phyloP scores from a whole-genome alignment of 306 rosid species.

The Spatholobus suberectus region DNA sequence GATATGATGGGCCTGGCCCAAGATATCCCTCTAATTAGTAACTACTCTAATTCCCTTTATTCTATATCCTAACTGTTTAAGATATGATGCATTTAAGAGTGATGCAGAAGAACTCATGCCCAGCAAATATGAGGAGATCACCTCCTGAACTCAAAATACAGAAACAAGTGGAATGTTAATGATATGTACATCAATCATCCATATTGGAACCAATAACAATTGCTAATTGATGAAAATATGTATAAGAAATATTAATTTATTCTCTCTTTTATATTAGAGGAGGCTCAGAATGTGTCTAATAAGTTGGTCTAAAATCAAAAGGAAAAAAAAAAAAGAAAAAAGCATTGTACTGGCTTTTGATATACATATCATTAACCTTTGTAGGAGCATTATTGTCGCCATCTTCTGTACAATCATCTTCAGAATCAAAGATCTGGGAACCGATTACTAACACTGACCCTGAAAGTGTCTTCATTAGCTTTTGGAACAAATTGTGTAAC shows the following conservation, averaged over 20 bases:
- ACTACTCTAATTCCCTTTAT: too few species aligned
- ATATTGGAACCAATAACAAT: background rate
- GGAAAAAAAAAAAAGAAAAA: background rate
- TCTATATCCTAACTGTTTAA: too few species aligned
- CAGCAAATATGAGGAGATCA: too few species aligned
- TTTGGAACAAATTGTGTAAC: conserved; percentile 64
- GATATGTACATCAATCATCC: background rate
- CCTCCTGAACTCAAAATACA: too few species aligned
- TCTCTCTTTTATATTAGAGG: background rate
- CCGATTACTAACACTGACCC: conserved; percentile 81
- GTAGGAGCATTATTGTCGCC: conserved; percentile 40
- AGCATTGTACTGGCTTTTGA: background rate
- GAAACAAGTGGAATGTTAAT: background rate
- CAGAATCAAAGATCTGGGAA: conserved; percentile 53
- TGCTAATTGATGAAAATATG: background rate
- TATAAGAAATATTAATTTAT: background rate
- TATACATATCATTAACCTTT: background rate
- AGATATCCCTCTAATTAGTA: too few species aligned
- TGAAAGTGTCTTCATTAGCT: conserved; percentile 67
- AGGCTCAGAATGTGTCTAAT: background rate
- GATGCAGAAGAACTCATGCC: too few species aligned
- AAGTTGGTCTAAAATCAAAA: background rate
- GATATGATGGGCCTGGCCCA: too few species aligned
- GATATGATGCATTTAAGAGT: too few species aligned
- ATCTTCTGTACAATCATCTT: conserved; percentile 47